Conservation (phyloP, 1,139 yeast genomes). For the Nakaseomyces uthaithaninus region DNA sequence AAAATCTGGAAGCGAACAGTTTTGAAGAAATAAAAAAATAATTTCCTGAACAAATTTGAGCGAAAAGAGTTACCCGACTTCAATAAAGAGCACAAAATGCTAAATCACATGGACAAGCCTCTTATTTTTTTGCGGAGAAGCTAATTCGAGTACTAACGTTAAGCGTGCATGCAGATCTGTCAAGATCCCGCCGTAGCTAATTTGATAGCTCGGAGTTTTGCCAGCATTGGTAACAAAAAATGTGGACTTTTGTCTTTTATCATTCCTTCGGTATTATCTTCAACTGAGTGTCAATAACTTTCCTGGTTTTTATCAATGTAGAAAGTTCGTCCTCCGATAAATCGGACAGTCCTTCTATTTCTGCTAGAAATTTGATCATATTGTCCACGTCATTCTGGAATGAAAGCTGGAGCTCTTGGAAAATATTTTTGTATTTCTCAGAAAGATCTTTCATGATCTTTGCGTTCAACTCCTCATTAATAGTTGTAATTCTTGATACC, state of each 20-base stretch:
- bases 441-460: conserved; percentile 32
- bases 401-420: conserved; percentile 29
- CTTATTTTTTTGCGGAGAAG: too few relatives aligned
- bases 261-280: background rate
- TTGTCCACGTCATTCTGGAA: conserved; percentile 34
- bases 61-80: too few relatives aligned
- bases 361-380: conserved; percentile 31
- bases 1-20: background rate
- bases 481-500: conserved; percentile 30
- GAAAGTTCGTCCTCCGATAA: conserved; percentile 32
- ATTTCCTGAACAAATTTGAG: too few relatives aligned
- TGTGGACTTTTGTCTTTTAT: background rate
- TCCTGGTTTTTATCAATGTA: conserved; percentile 23
- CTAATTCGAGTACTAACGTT: background rate
- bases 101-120: too few relatives aligned
- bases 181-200: background rate
- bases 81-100: too few relatives aligned
- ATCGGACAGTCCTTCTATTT: conserved; percentile 31
- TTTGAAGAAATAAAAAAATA: conserved; percentile 7
- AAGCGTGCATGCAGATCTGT: background rate
- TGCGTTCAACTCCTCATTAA: conserved; percentile 33
- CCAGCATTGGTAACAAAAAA: background rate
- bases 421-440: conserved; percentile 30
- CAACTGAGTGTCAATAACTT: conserved; percentile 1
- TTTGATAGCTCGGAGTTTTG: conserved; percentile 1